These are phyloP conservation scores for Arachis monticola DNA, from an alignment of 331 rosid genomes.

Conservation along the genomic window DNA sequence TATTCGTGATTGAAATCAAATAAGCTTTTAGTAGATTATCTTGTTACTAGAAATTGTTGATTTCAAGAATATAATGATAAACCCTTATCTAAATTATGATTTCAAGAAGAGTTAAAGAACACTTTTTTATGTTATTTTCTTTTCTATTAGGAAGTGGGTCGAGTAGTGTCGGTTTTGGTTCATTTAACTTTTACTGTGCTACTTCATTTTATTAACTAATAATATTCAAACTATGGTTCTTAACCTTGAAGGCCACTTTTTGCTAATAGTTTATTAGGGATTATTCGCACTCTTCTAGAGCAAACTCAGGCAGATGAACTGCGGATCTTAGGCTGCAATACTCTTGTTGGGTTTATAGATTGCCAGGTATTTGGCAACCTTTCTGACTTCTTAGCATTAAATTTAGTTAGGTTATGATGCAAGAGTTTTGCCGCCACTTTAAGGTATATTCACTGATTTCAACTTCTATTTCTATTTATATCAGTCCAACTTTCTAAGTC, in stretches of 20 bases:
- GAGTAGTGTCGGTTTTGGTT: neutral
- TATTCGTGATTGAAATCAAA: no score
- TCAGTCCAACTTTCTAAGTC: neutral
- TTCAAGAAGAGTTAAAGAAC: neutral
- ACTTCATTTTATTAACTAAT: constrained; percentile 29
- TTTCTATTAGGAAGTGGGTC: constrained; percentile 10
- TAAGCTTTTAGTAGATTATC: no score
- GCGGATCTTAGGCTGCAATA: constrained; percentile 79
- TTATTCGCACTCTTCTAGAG: constrained; percentile 79
- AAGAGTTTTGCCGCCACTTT: constrained; percentile 22
- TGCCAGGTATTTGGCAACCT: constrained; percentile 69
- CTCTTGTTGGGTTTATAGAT: constrained; percentile 70
- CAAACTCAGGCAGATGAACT: constrained; percentile 75
- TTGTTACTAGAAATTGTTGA: no score
- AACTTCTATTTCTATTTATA: constrained; percentile 17
- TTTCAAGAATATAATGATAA: constrained; percentile 12
- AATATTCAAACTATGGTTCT: constrained; percentile 39
- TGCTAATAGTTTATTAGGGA: constrained; percentile 82
- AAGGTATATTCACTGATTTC: constrained; percentile 27
- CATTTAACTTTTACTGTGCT: constrained; percentile 16
- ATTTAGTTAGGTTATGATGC: constrained; percentile 9
- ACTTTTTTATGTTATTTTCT: neutral
- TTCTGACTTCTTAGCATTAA: constrained; percentile 35
- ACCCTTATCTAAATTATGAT: constrained; percentile 30
- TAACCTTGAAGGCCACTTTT: constrained; percentile 78